Percentiles rank a stretch among this genome's conserved stretches.
phyloP scores from a whole-genome alignment of 1,139 yeast species.

The Protomyces inundatus region DNA sequence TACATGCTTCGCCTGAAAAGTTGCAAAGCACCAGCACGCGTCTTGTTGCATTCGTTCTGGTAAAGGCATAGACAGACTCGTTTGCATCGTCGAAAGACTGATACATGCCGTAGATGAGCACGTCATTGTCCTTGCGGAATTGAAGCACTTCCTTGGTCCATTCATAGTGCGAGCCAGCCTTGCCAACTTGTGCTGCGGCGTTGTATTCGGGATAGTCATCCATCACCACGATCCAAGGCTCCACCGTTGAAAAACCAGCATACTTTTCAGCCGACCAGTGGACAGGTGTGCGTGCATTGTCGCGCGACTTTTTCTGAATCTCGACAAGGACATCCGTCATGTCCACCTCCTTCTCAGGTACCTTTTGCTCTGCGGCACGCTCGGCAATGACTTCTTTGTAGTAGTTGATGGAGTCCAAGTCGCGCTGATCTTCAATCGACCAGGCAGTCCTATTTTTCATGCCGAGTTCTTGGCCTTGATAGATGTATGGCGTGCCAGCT shows the following conservation, averaged over 20 bases:
- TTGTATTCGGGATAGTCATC: constrained; percentile 50
- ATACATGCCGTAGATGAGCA: constrained; percentile 48
- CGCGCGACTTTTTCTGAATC: constrained; percentile 40
- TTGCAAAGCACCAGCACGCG: constrained; percentile 7
- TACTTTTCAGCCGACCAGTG: constrained; percentile 48
- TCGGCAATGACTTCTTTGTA: constrained; percentile 30
- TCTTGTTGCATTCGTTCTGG: neutral
- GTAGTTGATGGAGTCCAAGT: constrained; percentile 46
- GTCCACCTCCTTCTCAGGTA: constrained; percentile 38
- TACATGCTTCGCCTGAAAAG: neutral
- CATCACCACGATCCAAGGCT: constrained; percentile 54
- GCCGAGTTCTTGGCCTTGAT: constrained; percentile 60
- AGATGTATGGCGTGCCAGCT: constrained; percentile 54
- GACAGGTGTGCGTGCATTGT: constrained; percentile 54
- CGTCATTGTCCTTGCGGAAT: constrained; percentile 44
- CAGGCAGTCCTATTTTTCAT: constrained; percentile 51
- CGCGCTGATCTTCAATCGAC: constrained; percentile 50
- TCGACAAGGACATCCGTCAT: constrained; percentile 38
- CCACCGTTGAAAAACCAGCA: constrained; percentile 49
- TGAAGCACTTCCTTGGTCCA: constrained; percentile 48
- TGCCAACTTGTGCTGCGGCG: constrained; percentile 47
- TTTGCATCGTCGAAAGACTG: constrained; percentile 27
- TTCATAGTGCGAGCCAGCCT: constrained; percentile 46
- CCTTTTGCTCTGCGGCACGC: constrained; percentile 39
- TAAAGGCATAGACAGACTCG: constrained; percentile 21